Evolutionary conservation across 2,329 filamentous ascomycete species (phyloP).

Genomic region (Leptographium lundbergii): DNA sequence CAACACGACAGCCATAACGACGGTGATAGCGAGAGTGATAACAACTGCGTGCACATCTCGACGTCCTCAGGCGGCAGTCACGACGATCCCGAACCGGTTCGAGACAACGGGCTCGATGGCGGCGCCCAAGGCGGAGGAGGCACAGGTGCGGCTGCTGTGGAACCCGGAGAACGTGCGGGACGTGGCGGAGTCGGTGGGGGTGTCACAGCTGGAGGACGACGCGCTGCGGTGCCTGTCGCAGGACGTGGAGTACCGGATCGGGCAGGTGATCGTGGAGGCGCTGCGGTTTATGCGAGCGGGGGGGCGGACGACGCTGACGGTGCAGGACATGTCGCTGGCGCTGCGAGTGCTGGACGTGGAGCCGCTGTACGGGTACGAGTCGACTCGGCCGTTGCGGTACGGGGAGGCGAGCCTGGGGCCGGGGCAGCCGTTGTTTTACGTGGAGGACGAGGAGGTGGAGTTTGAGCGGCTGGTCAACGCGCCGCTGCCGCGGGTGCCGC

Average conservation of each 20-base stretch:
- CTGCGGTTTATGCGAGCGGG: constrained; percentile 92
- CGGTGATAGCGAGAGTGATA: no score
- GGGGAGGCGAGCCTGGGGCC: constrained; percentile 89
- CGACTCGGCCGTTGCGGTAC: constrained; percentile 75
- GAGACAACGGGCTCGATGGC: background rate
- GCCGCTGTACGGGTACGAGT: constrained; percentile 92
- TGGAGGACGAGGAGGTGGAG: constrained; percentile 96
- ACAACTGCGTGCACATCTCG: no score
- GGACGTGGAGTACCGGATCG: constrained; percentile 90
- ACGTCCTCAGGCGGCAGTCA: no score
- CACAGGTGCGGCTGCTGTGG: constrained; percentile 52
- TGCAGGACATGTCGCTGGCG: constrained; percentile 80
- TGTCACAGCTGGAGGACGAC: constrained; percentile 68
- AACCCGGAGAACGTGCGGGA: constrained; percentile 93
- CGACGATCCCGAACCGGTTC: no score
- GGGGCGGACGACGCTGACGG: constrained; percentile 74
- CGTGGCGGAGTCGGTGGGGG: constrained; percentile 90
- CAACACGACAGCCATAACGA: no score
- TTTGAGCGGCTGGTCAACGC: constrained; percentile 99
- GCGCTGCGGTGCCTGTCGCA: constrained; percentile 78
- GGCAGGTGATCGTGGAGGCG: constrained; percentile 85
- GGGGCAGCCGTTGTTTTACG: constrained; percentile 89
- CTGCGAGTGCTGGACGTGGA: constrained; percentile 82
- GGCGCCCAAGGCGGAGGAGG: background rate
- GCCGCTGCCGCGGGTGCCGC: constrained; percentile 83